Base-by-base conservation (phyloP, 2,329 filamentous ascomycete species). In the Leptographium radiaticola region DNA sequence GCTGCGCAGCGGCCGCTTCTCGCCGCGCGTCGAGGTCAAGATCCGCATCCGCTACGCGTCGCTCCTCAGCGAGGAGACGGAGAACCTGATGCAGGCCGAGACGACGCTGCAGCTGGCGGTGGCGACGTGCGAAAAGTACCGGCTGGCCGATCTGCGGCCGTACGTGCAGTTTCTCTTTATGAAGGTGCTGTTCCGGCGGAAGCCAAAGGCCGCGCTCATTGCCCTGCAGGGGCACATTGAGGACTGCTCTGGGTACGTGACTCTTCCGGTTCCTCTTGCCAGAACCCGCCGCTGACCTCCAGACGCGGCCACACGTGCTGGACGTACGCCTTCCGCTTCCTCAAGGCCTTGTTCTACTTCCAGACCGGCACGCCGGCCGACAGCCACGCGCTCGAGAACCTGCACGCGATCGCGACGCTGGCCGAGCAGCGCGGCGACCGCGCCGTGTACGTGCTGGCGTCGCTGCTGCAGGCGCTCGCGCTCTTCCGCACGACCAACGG, bases 271-370 rank as follows among this genome's bases (percentile, higher is more conserved):
- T 45, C 8, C 44, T 30, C 10, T 20, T 11, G 10, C 11, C 13
- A 1, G 9, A 6, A 15, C 11, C 18, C 12, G 2, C 18, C 30
- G 20, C 25, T 40, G 20, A 33, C 30, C n/a, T 16, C 18, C 10
- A 16, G 55, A 15, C 56, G 80, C 73, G 39, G 83, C 81, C 62
- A 80, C 83, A 63, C 83, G 86, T 77, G 81, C 50, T 91, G 87
- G 87, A 75, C 84, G 16, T 91, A 90, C 63, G 84, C 83, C 0
- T 86, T 90, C 61, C 81, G 86, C 9, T 81, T 91, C 47, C 68
- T 90, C 15, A 86, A 87, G 59, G 80, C 84, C 0, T 80, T 84
- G 0, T 76, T 89, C 47, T 79, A 84, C 56, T 69, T 88, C 50
- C 77, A 86, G 59, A 73, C 75, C 48, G 73, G 76, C 6, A 78